Evolutionary conservation across 2,329 filamentous ascomycete species (phyloP), one percentile per base, ranked within the genome.

Genomic region (Colletotrichum lini): DNA sequence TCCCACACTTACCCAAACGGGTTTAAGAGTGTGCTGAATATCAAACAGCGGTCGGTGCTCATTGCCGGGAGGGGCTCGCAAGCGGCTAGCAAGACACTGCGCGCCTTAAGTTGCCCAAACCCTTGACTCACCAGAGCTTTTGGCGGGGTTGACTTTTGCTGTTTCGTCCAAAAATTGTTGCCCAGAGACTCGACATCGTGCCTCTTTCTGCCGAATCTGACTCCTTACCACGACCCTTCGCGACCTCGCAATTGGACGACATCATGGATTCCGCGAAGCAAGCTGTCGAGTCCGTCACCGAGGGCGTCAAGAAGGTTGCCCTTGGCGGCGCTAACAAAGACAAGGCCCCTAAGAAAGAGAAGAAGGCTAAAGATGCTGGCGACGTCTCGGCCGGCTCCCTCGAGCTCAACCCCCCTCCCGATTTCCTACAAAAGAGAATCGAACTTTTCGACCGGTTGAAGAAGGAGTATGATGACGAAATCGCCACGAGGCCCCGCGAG

Each of bases 361-460:
- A 85, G 77, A 86, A 81, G 75, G 81, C 81, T 63, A 79, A 78
- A 70, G 78, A 75, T 50, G 78, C 76, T 67, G 79, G 77, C 72
- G 80, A 78, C 65, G 81, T 79, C 64, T 80, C 78, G 62, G 76
- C 82, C 26, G 83, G 82, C 15, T 82, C 84, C 49, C 79, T 88
- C 71, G 85, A 88, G 83, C 80, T 83, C 79, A 82, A 80, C 76
- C 87, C 83, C 38, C 86, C 90, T 23, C 93, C 95, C 67, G 90
- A 92, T 72, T 98, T 93, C 82, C 90, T 98, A 73, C 86, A 95
- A 78, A 90, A 95, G 82, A 92, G 96, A 74, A 91, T 98, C 78
- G 89, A 93, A 64, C 86, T 98, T 60, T 98, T 98, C 84, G 93
- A 98, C 80, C 91, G 92, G 80, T 87, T 98, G 75, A 97, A 97